Conservation (phyloP, 2,329 filamentous ascomycete species). For the Dactylellina cionopaga region DNA sequence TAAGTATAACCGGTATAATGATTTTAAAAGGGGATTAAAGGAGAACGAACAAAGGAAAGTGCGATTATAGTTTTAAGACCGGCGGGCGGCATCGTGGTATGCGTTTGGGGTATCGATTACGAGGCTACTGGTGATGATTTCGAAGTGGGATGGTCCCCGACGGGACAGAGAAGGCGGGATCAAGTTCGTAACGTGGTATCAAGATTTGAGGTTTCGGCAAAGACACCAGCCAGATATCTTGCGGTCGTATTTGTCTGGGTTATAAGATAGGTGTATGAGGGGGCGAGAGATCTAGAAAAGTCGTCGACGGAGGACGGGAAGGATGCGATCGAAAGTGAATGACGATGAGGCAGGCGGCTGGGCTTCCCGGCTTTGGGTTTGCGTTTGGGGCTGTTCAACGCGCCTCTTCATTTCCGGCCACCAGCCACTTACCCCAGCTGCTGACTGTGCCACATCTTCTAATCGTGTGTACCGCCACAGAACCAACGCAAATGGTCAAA, state of each 20-base stretch:
- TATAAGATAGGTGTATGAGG: no score
- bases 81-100: constrained; percentile 60
- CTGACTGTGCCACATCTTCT: background rate
- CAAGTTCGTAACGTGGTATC: no score
- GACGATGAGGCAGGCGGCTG: constrained; percentile 43
- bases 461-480: constrained; percentile 13
- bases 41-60: constrained; percentile 90
- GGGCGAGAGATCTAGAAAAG: constrained; percentile 13
- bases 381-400: constrained; percentile 21
- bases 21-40: background rate
- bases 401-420: constrained; percentile 22
- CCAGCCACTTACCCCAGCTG: constrained; percentile 21
- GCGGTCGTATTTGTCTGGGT: no score
- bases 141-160: constrained; percentile 17
- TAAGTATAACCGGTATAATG: background rate
- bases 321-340: constrained; percentile 32
- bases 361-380: constrained; percentile 5
- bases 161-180: no score
- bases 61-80: constrained; percentile 99
- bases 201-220: no score
- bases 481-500: constrained; percentile 27
- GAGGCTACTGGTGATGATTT: background rate
- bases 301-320: constrained; percentile 15
- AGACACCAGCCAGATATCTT: no score
- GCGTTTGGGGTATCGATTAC: background rate